Conservation (phyloP, 164 flowering plant species). For the Macadamia tetraphylla region DNA sequence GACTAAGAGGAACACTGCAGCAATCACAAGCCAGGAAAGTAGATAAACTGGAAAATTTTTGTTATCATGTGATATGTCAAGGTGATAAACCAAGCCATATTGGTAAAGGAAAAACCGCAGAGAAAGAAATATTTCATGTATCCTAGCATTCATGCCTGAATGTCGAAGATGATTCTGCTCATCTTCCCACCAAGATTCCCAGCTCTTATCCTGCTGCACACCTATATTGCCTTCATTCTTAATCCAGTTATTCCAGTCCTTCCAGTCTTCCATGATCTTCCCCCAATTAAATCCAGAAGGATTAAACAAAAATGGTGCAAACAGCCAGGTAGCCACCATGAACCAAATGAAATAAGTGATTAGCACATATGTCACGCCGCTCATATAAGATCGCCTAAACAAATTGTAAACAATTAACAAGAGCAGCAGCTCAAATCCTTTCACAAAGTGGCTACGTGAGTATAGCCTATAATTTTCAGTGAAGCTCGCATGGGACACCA, state of each 20-base stretch:
- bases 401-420: constrained; percentile 70
- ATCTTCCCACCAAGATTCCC: constrained; percentile 98
- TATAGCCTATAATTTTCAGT: constrained; percentile 83
- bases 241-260: constrained; percentile 95
- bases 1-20: constrained; percentile 48
- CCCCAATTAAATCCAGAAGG: constrained; percentile 90
- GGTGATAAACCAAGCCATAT: constrained; percentile 94
- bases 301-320: constrained; percentile 92
- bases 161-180: constrained; percentile 80
- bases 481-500: constrained; percentile 83
- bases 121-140: constrained; percentile 69
- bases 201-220: constrained; percentile 78
- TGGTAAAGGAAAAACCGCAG: constrained; percentile 85
- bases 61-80: constrained; percentile 69
- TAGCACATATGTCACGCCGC: constrained; percentile 63
- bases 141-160: constrained; percentile 52
- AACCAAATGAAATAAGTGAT: constrained; percentile 90
- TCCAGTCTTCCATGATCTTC: constrained; percentile 88
- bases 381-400: constrained; percentile 55
- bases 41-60: constrained; percentile 68
- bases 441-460: constrained; percentile 93
- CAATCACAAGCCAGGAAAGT: constrained; percentile 84
- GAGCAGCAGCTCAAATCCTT: constrained; percentile 83
- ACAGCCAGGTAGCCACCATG: constrained; percentile 83
- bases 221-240: constrained; percentile 87